These are phyloP conservation scores for Berberis thunbergii DNA, from an alignment of 164 flowering plant genomes.

Conservation along the genomic window DNA sequence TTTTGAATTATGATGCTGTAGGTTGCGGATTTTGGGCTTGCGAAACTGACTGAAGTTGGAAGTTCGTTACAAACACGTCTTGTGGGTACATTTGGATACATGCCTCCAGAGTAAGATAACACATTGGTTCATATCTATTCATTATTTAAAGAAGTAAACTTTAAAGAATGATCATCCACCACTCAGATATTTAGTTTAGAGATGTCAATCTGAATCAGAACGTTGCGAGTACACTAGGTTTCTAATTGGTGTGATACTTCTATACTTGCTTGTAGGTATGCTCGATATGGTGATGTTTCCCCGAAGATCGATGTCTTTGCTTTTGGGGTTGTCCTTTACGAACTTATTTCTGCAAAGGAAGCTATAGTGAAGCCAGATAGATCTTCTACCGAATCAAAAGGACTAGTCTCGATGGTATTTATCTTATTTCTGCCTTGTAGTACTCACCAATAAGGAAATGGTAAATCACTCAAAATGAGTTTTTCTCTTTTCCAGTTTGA, in stretches of 20 bases:
- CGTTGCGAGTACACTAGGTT: background rate
- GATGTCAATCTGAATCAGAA: too few relatives aligned
- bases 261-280: constrained; percentile 47
- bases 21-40: constrained; percentile 95
- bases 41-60: constrained; percentile 82
- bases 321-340: constrained; percentile 88
- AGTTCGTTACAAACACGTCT: constrained; percentile 63
- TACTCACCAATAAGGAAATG: background rate
- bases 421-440: background rate
- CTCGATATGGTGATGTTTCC: constrained; percentile 73
- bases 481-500: constrained; percentile 53
- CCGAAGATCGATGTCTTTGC: constrained; percentile 90
- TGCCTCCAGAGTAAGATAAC: constrained; percentile 88
- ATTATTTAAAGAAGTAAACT: too few relatives aligned
- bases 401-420: constrained; percentile 66
- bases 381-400: constrained; percentile 45
- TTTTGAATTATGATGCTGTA: constrained; percentile 20
- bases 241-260: background rate
- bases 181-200: too few relatives aligned
- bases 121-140: too few relatives aligned
- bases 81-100: constrained; percentile 95
- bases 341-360: constrained; percentile 79
- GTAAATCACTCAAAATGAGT: background rate
- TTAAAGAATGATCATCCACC: too few relatives aligned
- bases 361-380: constrained; percentile 53